A percentile compares a stretch with the other conserved stretches of the same genome.
phyloP scores from a whole-genome alignment of 106 monocot genomes.

The Chionographis japonica region DNA sequence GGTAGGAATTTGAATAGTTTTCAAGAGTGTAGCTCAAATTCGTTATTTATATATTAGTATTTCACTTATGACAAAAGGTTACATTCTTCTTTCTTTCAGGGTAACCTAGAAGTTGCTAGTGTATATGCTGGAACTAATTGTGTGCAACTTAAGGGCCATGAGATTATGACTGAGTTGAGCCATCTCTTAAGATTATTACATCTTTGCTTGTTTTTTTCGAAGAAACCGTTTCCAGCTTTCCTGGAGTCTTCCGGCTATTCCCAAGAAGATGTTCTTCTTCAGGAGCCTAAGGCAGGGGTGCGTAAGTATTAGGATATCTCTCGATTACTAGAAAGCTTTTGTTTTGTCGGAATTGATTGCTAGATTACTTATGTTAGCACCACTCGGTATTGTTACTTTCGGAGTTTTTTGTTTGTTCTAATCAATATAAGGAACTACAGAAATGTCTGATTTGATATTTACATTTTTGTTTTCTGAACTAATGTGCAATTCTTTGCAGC shows the following conservation, averaged over 20 bases:
- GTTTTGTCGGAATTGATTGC: too few relatives aligned
- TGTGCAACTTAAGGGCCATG: constrained; percentile 38
- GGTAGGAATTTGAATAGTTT: too few relatives aligned
- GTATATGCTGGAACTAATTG: constrained; percentile 58
- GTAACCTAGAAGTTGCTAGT: constrained; percentile 49
- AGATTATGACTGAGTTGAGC: constrained; percentile 48
- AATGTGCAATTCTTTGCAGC: constrained; percentile 22
- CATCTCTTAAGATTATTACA: constrained; percentile 32
- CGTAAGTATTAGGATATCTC: constrained; percentile 23
- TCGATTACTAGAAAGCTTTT: too few relatives aligned
- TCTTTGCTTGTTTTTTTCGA: constrained; percentile 55
- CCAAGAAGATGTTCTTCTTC: constrained; percentile 49
- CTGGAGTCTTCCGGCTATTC: constrained; percentile 39
- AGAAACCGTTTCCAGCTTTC: constrained; percentile 50
- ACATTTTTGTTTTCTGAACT: not conserved
- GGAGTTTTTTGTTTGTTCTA: not conserved
- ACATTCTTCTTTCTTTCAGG: constrained; percentile 23
- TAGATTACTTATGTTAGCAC: too few relatives aligned
- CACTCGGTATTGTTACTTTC: too few relatives aligned
- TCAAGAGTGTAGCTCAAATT: too few relatives aligned
- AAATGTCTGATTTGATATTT: not conserved
- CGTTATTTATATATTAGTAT: not conserved
- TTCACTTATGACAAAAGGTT: not conserved
- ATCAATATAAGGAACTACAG: not conserved
- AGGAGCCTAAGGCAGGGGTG: constrained; percentile 54